These are phyloP conservation scores for Setaria italica DNA, from an alignment of 202 grass and related monocot genomes.

Conservation along the genomic window DNA sequence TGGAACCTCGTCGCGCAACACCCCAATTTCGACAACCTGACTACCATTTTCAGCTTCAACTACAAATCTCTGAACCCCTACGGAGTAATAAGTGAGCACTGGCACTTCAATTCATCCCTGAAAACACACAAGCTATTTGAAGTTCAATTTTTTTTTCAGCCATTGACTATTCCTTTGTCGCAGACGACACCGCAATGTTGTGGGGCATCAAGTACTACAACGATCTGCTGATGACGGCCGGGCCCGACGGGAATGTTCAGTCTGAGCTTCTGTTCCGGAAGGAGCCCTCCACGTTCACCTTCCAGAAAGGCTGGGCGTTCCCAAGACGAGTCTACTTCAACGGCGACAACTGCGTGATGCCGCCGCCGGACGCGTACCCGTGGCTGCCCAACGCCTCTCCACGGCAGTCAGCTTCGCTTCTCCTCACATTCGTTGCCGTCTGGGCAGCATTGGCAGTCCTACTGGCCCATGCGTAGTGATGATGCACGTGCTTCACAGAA, in stretches of 20 bases:
- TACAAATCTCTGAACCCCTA: conserved; percentile 77
- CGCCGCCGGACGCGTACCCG: conserved; percentile 86
- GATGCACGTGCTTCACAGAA: neutral
- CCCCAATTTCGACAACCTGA: conserved; percentile 89
- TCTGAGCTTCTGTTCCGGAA: conserved; percentile 93
- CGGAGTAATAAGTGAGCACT: conserved; percentile 78
- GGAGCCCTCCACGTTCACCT: conserved; percentile 74
- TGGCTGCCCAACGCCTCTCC: conserved; percentile 78
- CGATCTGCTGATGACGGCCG: conserved; percentile 75
- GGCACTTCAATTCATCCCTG: too few species aligned
- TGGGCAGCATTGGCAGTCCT: conserved; percentile 49
- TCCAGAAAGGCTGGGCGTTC: conserved; percentile 95
- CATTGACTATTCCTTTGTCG: neutral
- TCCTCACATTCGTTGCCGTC: conserved; percentile 40
- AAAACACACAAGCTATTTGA: too few species aligned
- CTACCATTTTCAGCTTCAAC: conserved; percentile 81
- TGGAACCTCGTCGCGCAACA: conserved; percentile 97
- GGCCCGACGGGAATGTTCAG: conserved; percentile 82
- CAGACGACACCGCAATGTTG: conserved; percentile 95
- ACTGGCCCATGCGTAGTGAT: conserved; percentile 44
- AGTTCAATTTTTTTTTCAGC: neutral
- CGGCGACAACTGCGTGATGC: conserved; percentile 97
- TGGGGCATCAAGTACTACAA: conserved; percentile 99
- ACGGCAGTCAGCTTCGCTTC: conserved; percentile 26
- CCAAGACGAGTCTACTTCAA: conserved; percentile 91